These are phyloP conservation scores for Cladophialophora psammophila DNA, from an alignment of 2,329 filamentous ascomycete species.

Conservation along the genomic window DNA sequence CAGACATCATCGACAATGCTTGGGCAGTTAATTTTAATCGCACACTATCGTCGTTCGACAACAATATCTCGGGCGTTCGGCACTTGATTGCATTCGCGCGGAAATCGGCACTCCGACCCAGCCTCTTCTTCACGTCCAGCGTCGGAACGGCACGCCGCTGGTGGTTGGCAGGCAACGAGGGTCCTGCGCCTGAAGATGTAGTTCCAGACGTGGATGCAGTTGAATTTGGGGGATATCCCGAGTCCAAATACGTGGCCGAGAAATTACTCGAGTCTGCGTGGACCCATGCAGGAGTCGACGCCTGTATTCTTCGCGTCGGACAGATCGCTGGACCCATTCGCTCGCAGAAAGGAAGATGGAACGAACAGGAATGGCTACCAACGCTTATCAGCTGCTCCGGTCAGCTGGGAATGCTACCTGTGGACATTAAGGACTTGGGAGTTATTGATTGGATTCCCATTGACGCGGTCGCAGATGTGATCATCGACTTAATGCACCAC, in stretches of 20 bases:
- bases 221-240: neutral
- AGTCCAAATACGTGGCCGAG: neutral
- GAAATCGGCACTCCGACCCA: neutral
- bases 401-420: neutral
- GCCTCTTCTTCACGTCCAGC: neutral
- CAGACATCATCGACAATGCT: neutral
- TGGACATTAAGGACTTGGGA: neutral
- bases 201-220: neutral
- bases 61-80: neutral
- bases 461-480: neutral
- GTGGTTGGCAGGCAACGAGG: neutral
- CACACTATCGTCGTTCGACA: neutral
- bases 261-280: neutral
- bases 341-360: neutral
- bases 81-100: neutral
- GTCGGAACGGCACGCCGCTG: neutral
- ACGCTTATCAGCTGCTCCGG: neutral
- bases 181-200: neutral
- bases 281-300: neutral
- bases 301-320: neutral
- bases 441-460: neutral
- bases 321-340: neutral
- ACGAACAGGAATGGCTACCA: conserved; percentile 1
- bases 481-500: neutral
- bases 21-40: neutral